Conservation (phyloP, 2,329 filamentous ascomycete species). For the Exutisphaerella laricina region DNA sequence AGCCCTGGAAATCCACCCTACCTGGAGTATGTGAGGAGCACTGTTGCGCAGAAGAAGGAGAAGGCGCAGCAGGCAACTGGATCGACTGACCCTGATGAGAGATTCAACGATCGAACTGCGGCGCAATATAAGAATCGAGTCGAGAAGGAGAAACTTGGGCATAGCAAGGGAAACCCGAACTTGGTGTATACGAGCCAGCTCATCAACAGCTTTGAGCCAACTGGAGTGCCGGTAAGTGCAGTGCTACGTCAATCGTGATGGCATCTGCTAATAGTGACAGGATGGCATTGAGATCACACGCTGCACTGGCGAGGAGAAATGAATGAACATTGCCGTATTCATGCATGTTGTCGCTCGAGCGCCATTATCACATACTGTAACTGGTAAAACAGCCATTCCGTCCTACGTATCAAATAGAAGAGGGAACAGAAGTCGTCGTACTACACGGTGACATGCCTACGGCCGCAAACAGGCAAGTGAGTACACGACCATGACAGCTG, state of each 20-base stretch:
- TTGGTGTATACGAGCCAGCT: slow-evolving; percentile 61
- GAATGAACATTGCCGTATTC: no score
- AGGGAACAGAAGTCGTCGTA: no score
- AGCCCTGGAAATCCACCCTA: slow-evolving; percentile 67
- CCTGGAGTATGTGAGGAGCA: slow-evolving; percentile 63
- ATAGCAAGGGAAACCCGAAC: slow-evolving; percentile 54
- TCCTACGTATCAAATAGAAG: no score
- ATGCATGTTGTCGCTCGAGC: no score
- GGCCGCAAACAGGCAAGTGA: no score
- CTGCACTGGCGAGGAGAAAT: slow-evolving; percentile 42
- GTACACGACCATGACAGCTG: no score
- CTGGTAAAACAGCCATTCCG: no score
- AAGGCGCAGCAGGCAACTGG: slow-evolving; percentile 32
- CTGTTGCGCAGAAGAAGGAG: slow-evolving; percentile 56
- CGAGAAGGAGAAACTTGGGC: slow-evolving; percentile 41
- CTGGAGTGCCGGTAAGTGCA: slow-evolving; percentile 55
- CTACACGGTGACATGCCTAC: no score
- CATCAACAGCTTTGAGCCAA: slow-evolving; percentile 62
- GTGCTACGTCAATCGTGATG: not conserved
- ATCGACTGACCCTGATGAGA: slow-evolving; percentile 32
- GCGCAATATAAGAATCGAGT: slow-evolving; percentile 47
- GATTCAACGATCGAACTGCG: slow-evolving; percentile 43
- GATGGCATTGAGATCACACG: slow-evolving; percentile 62
- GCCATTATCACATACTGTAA: no score
- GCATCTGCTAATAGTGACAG: slow-evolving; percentile 37